Percentiles rank a stretch among this genome's conserved stretches.
Evolutionary conservation across 2,329 filamentous ascomycete species (phyloP).

Genomic region (Fusarium protoensiforme): DNA sequence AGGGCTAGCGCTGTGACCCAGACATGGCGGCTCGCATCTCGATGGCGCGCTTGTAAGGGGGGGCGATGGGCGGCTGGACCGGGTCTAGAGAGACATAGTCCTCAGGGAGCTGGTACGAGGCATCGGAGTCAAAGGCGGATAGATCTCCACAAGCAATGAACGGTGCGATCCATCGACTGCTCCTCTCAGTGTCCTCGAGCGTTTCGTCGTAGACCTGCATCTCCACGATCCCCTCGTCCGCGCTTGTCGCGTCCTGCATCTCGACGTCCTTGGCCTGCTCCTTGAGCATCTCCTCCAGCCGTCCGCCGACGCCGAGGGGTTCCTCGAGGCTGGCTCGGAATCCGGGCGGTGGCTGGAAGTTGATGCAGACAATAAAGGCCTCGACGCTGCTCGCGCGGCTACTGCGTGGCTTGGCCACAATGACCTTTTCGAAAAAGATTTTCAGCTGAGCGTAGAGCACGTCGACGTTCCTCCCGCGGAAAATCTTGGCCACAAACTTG

Average conservation of each 20-base stretch:
- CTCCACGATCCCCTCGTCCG: conserved; percentile 55
- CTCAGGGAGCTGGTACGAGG: conserved; percentile 89
- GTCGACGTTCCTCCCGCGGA: conserved; percentile 94
- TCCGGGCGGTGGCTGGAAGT: conserved; percentile 82
- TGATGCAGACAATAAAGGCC: conserved; percentile 94
- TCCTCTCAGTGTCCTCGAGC: conserved; percentile 42
- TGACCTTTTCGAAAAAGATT: conserved; percentile 85
- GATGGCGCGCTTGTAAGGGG: conserved; percentile 91
- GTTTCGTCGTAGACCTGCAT: conserved; percentile 61
- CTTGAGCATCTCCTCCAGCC: conserved; percentile 62
- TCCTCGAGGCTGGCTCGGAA: conserved; percentile 81
- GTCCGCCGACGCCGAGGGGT: conserved; percentile 74
- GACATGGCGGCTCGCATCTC: conserved; percentile 68
- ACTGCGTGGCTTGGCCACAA: conserved; percentile 92
- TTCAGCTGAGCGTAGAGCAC: conserved; percentile 93
- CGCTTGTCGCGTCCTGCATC: conserved; percentile 56
- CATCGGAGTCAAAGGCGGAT: conserved; percentile 94
- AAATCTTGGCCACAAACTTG: conserved; percentile 98
- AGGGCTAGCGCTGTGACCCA: conserved; percentile 42
- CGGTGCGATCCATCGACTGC: conserved; percentile 86
- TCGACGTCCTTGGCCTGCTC: conserved; percentile 52
- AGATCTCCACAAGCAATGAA: conserved; percentile 98
- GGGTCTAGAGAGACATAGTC: conserved; percentile 90
- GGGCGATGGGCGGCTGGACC: conserved; percentile 93
- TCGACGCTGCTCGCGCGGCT: conserved; percentile 97